These are phyloP conservation scores for Aspergillus costaricaensis DNA, from an alignment of 2,329 filamentous ascomycete species.

Conservation along the genomic window DNA sequence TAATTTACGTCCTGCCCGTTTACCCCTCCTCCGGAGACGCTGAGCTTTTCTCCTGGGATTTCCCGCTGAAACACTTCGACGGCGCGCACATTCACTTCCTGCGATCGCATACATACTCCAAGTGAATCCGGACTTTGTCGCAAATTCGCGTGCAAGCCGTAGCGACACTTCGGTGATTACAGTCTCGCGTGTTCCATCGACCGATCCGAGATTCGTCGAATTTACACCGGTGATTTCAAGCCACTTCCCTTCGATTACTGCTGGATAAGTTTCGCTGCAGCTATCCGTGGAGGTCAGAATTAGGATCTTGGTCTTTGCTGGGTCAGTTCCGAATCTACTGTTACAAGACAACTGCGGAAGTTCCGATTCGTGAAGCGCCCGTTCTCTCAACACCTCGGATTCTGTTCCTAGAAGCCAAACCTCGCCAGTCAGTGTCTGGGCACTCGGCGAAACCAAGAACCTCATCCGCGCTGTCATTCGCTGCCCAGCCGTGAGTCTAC, in stretches of 20 bases:
- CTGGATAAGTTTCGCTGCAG: slow-evolving; percentile 11
- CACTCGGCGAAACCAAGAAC: not conserved
- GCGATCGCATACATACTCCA: not conserved
- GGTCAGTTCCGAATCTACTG: not conserved
- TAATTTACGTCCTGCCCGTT: not conserved
- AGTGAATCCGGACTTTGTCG: not conserved
- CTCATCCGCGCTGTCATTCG: not conserved
- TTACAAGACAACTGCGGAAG: not conserved
- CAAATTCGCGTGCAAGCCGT: not conserved
- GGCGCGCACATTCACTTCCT: not conserved
- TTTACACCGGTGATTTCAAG: not conserved
- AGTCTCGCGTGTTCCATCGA: not conserved
- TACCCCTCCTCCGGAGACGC: slow-evolving; percentile 1
- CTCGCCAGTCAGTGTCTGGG: not conserved
- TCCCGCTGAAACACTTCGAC: slow-evolving; percentile 6
- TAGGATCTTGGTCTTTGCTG: slow-evolving; percentile 15
- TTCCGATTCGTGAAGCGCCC: not conserved
- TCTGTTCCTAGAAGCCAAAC: not conserved
- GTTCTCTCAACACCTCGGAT: not conserved
- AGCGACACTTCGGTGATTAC: not conserved
- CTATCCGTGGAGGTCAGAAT: slow-evolving; percentile 13
- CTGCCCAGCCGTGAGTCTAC: not conserved
- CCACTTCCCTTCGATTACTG: not conserved
- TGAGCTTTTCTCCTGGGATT: not conserved
- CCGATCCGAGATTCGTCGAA: slow-evolving; percentile 1